Conservation (phyloP, 116 monocot genomes). For the Zostera marina region DNA sequence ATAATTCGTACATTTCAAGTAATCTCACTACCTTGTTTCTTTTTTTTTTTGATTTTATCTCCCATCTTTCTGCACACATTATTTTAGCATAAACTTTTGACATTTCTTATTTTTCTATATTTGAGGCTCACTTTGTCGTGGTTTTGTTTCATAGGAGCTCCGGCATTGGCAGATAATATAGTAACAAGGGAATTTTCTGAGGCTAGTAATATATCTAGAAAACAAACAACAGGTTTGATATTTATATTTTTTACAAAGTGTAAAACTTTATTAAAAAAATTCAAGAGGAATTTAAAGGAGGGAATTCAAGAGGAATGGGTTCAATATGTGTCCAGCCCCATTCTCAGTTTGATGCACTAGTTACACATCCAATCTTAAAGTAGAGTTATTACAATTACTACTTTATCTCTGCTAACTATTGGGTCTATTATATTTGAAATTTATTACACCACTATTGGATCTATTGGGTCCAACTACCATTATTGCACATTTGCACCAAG, state of each 20-base stretch:
- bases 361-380: no score
- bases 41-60: background rate
- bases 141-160: background rate
- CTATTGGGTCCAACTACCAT: no score
- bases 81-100: background rate
- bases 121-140: background rate
- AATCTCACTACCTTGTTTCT: constrained; percentile 1
- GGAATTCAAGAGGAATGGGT: no score
- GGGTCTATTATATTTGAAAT: no score
- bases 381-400: no score
- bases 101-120: background rate
- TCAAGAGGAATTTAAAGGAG: background rate
- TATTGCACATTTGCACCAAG: no score
- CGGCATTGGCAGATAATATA: background rate
- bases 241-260: no score
- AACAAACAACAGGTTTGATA: background rate
- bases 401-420: no score
- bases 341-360: no score
- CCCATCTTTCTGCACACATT: background rate
- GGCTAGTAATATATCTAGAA: background rate
- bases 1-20: constrained; percentile 17
- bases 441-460: no score
- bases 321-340: no score
- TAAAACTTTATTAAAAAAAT: background rate
- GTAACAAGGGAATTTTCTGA: background rate